Evolutionary conservation across 75 land plant genomes (phyloP).

Genomic region (Ceratopteris richardii): DNA sequence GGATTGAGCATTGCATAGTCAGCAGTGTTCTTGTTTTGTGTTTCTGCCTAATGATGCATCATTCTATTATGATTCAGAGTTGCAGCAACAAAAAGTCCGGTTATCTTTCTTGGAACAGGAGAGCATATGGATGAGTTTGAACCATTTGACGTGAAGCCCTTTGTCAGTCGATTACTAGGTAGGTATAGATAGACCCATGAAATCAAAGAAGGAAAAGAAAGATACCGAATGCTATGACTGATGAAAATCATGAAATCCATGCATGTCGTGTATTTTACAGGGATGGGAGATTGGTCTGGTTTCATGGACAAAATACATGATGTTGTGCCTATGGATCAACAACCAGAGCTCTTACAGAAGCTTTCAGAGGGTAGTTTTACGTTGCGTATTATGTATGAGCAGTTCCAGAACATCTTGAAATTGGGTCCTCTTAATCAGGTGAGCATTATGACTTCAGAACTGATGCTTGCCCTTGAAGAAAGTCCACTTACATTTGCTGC

Average conservation of each 20-base stretch:
- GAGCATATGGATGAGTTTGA: slow-evolving; percentile 99
- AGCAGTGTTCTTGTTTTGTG: no score
- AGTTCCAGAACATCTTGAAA: slow-evolving; percentile 88
- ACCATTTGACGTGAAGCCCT: slow-evolving; percentile 95
- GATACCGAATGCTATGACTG: no score
- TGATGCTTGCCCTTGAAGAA: no score
- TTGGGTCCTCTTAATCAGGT: slow-evolving; percentile 99
- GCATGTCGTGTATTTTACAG: slow-evolving; percentile 10
- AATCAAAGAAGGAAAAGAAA: no score
- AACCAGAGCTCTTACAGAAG: slow-evolving; percentile 92
- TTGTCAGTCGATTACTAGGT: slow-evolving; percentile 95
- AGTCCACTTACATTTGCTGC: no score
- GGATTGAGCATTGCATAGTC: no score
- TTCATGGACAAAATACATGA: slow-evolving; percentile 99
- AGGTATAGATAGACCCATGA: slow-evolving; percentile 8
- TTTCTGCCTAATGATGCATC: no score
- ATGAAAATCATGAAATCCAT: no score
- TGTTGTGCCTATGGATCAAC: slow-evolving; percentile 97
- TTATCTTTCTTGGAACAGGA: slow-evolving; percentile 95
- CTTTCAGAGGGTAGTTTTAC: slow-evolving; percentile 90
- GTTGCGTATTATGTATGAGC: slow-evolving; percentile 92
- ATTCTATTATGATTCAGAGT: slow-evolving; percentile 82
- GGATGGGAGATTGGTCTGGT: slow-evolving; percentile 99
- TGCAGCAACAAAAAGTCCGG: slow-evolving; percentile 98
- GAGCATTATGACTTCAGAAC: background rate